phyloP scores from a whole-genome alignment of 345 rosid species.

The Populus nigra region DNA sequence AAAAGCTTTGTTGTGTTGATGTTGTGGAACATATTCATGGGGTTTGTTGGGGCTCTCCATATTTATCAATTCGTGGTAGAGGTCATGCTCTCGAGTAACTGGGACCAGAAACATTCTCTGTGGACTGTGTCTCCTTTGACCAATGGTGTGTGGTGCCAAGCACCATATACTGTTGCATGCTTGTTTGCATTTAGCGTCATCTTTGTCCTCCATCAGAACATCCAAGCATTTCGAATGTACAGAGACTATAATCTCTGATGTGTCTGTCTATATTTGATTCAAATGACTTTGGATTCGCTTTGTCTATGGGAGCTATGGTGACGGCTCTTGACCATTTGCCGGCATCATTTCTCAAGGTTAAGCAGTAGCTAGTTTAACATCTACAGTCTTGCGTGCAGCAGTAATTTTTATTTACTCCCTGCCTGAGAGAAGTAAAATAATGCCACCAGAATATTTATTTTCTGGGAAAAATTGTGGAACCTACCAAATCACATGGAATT shows the following conservation, averaged over 20 bases:
- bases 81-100: slow-evolving; percentile 25
- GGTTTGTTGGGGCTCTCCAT: slow-evolving; percentile 23
- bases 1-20: slow-evolving; percentile 17
- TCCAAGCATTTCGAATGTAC: background rate
- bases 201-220: background rate
- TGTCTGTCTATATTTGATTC: background rate
- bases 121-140: slow-evolving; percentile 45
- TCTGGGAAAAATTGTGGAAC: background rate
- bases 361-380: background rate
- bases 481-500: background rate
- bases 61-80: background rate
- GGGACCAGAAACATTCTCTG: slow-evolving; percentile 50
- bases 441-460: background rate
- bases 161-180: slow-evolving; percentile 10
- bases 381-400: background rate
- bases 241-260: background rate
- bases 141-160: background rate
- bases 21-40: slow-evolving; percentile 40
- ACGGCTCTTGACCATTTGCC: background rate
- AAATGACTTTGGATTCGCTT: background rate
- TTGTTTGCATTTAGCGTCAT: background rate
- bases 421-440: too few relatives aligned
- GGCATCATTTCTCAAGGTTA: background rate
- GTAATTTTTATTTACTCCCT: background rate
- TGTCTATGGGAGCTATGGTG: background rate